These are phyloP conservation scores for Colletotrichum spaethianum DNA, from an alignment of 2,329 filamentous ascomycete species.

Conservation along the genomic window DNA sequence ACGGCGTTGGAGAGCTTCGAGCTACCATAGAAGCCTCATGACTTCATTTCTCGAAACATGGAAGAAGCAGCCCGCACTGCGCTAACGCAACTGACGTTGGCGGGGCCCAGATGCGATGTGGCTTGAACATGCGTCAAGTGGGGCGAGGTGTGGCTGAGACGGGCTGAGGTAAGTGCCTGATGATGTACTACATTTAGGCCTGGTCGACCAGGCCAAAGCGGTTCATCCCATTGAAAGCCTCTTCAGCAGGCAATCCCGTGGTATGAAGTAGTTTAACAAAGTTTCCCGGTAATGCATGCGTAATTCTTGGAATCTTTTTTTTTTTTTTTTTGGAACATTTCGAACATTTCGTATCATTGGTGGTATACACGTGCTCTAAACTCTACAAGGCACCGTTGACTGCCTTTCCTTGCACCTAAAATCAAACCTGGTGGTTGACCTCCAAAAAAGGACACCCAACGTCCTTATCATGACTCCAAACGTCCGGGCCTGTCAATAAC, in stretches of 20 bases:
- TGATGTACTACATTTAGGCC: background rate
- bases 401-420: slow-evolving; percentile 26
- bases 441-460: slow-evolving; percentile 40
- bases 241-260: background rate
- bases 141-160: slow-evolving; percentile 36
- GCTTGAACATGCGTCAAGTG: slow-evolving; percentile 16
- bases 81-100: slow-evolving; percentile 38
- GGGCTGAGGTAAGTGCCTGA: background rate
- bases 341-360: slow-evolving; percentile 28
- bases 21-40: slow-evolving; percentile 31
- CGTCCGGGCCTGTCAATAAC: slow-evolving; percentile 29
- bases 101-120: slow-evolving; percentile 30
- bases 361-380: slow-evolving; percentile 31
- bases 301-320: too few species aligned
- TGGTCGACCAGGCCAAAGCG: background rate
- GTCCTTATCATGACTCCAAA: slow-evolving; percentile 41
- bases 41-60: slow-evolving; percentile 38
- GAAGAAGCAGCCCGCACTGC: slow-evolving; percentile 14
- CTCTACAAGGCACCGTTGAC: slow-evolving; percentile 25
- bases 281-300: background rate
- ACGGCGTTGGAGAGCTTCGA: slow-evolving; percentile 23
- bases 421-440: slow-evolving; percentile 27
- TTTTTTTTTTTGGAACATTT: background rate
- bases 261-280: background rate
- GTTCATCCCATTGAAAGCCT: slow-evolving; percentile 15